Base-by-base conservation (phyloP, 768 basidiomycete genomes). In the Termitomyces sp. region DNA sequence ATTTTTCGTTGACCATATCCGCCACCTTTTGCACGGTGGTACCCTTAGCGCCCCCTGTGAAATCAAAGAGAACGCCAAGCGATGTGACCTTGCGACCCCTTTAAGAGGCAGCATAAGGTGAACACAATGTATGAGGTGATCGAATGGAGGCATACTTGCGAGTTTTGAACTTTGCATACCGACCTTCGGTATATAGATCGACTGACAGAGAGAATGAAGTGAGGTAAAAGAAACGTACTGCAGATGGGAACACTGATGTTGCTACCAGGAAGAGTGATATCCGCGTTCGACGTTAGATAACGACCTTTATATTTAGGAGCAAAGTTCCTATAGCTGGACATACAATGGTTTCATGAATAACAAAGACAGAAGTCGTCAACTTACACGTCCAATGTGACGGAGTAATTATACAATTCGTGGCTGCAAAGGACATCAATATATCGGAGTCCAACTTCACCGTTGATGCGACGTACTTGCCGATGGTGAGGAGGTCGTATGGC, bases 351-450 rank as follows among this genome's bases (percentile, higher is more conserved):
- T 5, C 35, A 48, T 32, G 38, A 6, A 32, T 31, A 34, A 38
- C n/a, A 34, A 61, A 46, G 56, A 29, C 11, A 11, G 1, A 25
- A 11, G 16, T 5, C n/a, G 35, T 6, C 23, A 5, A 65, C 72
- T 49, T 48, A 83, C 87, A 89, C 86, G 68, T 90, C 88, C 27
- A 83, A 76, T 5, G 87, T 74, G 65, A 85, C 78, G 9, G 74
- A 77, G 66, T 89, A 89, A 56, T 79, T 75, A 67, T 92, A 92
- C n/a, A 93, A 69, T 72, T 95, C 93, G 62, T 95, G 94, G 67
- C 87, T 89, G 51, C 43, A 16, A 35, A 11, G 16, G 25, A 2
- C 4, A 12, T 10, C n/a, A n/a, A n/a, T n/a, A n/a, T n/a, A n/a
- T n/a, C n/a, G n/a, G n/a, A n/a, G n/a, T n/a, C n/a, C n/a, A n/a